These are phyloP conservation scores for Diaporthe caulivora DNA, from an alignment of 2,329 filamentous ascomycete genomes.

Conservation along the genomic window DNA sequence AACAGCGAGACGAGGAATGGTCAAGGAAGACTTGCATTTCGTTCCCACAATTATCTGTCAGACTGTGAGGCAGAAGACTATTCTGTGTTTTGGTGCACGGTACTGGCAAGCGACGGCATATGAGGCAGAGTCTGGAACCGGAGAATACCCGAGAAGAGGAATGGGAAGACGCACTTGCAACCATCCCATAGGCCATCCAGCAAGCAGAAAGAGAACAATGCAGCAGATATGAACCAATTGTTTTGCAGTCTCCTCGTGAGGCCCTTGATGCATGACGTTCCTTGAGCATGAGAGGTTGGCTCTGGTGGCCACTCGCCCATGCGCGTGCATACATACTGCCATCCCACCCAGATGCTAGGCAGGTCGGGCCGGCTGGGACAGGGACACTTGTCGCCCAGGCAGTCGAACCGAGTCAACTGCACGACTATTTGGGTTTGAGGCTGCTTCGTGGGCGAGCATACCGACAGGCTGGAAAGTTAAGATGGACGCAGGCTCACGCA, in stretches of 20 bases:
- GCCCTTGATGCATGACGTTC: neutral
- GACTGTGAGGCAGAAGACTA: too few species aligned
- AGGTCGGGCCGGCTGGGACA: neutral
- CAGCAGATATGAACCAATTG: neutral
- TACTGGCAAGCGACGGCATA: neutral
- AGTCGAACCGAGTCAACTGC: neutral
- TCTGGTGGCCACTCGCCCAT: neutral
- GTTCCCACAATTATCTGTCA: neutral
- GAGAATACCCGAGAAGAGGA: neutral
- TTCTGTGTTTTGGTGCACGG: neutral
- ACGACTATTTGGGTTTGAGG: neutral
- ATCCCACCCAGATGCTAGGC: too few species aligned
- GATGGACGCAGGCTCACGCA: slow-evolving; percentile 10
- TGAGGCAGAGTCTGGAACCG: neutral
- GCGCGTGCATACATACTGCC: too few species aligned
- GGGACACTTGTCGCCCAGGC: neutral
- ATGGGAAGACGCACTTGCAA: too few species aligned
- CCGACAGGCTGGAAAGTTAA: slow-evolving; percentile 20
- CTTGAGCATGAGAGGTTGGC: neutral
- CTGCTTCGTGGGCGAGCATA: neutral
- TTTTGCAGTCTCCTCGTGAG: neutral
- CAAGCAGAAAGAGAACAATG: neutral
- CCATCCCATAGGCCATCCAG: neutral
- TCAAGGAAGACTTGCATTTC: neutral
- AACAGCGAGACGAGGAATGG: too few species aligned